Base-by-base conservation (phyloP, 2,329 filamentous ascomycete genomes). In the Claviceps monticola region DNA sequence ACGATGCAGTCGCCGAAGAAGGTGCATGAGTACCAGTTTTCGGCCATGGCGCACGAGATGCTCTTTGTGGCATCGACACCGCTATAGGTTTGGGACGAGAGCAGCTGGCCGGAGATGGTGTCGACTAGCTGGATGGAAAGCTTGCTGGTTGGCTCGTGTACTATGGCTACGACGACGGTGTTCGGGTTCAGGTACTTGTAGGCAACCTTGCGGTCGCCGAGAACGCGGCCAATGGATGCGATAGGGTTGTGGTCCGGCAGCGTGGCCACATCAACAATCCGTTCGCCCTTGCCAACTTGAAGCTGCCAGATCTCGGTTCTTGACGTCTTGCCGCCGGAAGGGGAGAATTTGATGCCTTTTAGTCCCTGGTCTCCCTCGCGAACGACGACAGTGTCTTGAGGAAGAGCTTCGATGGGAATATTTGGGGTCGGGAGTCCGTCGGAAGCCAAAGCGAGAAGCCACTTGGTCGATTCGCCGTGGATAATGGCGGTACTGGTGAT, bases 121-220 rank as follows among this genome's bases (percentile, higher is more conserved):
- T 98, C 90, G 14, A 98, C 66, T 11, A 97, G 74, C 61, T 91
- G 89, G 56, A 94, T 74, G 0, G 81, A 83, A 7, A 88, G 79
- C 1, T 75, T 75, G 3, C 72, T 75, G 2, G 74, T 62, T 11
- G 72, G 70, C 21, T 83, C 76, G 37, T 84, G 75, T 2, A 82
- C 70, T 1, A 86, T 75, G 1, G 86, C 86, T 46, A 95, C 74
- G 0, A 97, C 76, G 2, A 89, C 74, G 6, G 88, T 78, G 67
- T 95, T 96, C 0, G 87, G 82, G 69, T 94, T 95, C 42, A 98
- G 72, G 64, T 97, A 97, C 70, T 98, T 98, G 79, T 98, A 98
- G 56, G 91, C 79, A 47, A 98, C 93, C n/a, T 83, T 83, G 44
- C 93, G 81, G 62, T 98, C 86, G 26, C 89, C 90, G 21, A 98